Conservation (phyloP, 257 asterid species). For the Coffea eugenioides region DNA sequence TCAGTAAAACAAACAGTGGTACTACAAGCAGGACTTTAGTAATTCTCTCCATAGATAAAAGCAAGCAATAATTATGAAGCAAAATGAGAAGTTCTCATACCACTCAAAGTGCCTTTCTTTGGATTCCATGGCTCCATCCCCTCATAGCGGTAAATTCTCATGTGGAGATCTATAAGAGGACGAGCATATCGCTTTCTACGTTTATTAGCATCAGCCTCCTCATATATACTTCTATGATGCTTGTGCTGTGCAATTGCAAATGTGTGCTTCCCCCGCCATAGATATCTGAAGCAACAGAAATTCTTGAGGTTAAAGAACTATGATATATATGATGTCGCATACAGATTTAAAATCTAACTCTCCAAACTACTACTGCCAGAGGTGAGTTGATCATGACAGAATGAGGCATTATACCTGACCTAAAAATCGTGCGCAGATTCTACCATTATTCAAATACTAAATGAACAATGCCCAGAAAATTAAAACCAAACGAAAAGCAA, state of each 20-base stretch:
- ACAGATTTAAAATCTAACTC: neutral
- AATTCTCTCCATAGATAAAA: neutral
- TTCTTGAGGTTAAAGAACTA: neutral
- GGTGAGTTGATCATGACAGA: neutral
- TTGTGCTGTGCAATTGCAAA: constrained; percentile 97
- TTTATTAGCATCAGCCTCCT: constrained; percentile 93
- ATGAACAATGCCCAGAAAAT: neutral
- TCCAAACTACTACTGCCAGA: neutral
- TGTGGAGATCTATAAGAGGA: constrained; percentile 86
- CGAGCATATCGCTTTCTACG: constrained; percentile 97
- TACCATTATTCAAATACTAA: neutral
- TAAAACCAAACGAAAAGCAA: neutral
- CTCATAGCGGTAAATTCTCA: constrained; percentile 79
- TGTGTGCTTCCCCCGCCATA: constrained; percentile 90
- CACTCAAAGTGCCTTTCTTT: constrained; percentile 58
- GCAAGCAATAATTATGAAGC: neutral
- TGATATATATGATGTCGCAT: neutral
- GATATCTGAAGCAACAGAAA: constrained; percentile 46
- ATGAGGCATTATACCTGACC: neutral
- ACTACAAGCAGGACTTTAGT: neutral
- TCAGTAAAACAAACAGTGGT: neutral
- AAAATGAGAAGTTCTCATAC: constrained; percentile 33
- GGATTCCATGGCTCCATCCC: constrained; percentile 89
- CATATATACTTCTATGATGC: constrained; percentile 71
- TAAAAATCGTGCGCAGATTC: neutral